Conservation (phyloP, 805 yeast genomes). For the Lipomyces kockii region DNA sequence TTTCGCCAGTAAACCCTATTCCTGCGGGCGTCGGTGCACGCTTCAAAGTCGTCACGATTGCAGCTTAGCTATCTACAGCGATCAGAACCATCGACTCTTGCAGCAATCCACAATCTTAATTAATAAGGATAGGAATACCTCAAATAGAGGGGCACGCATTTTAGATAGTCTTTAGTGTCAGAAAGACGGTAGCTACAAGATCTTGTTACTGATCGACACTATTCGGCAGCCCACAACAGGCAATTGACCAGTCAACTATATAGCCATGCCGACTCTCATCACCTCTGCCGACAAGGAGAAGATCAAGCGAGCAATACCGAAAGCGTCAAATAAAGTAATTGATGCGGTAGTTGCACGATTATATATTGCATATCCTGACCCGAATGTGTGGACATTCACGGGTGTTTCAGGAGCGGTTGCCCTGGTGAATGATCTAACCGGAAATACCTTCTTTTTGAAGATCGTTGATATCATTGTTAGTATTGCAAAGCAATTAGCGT, state of each 20-base stretch:
- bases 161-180: neutral
- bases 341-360: slow-evolving; percentile 90
- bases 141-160: neutral
- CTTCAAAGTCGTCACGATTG: neutral
- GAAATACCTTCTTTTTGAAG: slow-evolving; percentile 90
- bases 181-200: neutral
- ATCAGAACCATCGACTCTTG: neutral
- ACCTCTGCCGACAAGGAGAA: slow-evolving; percentile 77
- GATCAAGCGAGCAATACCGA: slow-evolving; percentile 86
- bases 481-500: neutral
- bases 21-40: neutral
- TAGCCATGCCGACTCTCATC: slow-evolving; percentile 41
- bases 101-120: neutral
- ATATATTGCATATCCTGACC: slow-evolving; percentile 87
- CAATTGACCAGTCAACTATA: neutral
- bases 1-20: neutral
- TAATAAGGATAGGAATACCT: neutral
- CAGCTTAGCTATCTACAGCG: neutral
- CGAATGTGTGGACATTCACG: slow-evolving; percentile 80
- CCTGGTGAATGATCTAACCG: slow-evolving; percentile 89
- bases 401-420: slow-evolving; percentile 88
- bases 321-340: slow-evolving; percentile 80
- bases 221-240: neutral
- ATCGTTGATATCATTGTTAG: slow-evolving; percentile 69
- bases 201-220: neutral